Evolutionary conservation across 257 asterid genomes (phyloP).

Genomic region (Gynochthodes officinalis): DNA sequence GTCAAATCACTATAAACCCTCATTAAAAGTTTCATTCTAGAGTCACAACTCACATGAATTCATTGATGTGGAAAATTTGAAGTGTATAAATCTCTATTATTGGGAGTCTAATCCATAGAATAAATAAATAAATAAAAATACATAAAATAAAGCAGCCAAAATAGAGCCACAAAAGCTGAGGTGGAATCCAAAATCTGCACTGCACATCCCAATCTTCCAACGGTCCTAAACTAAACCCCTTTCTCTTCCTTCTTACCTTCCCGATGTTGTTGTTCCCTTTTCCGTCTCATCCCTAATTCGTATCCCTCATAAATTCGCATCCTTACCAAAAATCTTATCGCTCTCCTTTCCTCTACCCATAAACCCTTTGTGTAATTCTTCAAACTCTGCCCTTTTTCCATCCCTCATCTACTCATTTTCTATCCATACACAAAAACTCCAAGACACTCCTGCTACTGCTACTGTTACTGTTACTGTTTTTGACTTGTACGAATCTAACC

Average conservation of each 20-base stretch:
- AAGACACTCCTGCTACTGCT: too few relatives aligned
- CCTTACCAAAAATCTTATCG: slow-evolving; percentile 1
- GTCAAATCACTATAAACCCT: too few relatives aligned
- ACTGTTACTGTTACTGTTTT: too few relatives aligned
- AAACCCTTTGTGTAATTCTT: not conserved
- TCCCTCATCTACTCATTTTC: too few relatives aligned
- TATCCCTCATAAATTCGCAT: not conserved
- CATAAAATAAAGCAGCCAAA: not conserved
- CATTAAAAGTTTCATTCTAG: too few relatives aligned
- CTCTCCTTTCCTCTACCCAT: not conserved
- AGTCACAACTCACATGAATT: too few relatives aligned
- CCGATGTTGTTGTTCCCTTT: not conserved
- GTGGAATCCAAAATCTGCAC: not conserved
- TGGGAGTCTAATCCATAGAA: too few relatives aligned
- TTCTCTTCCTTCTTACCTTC: not conserved
- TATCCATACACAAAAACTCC: too few relatives aligned
- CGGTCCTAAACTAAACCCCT: not conserved
- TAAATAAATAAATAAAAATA: not conserved
- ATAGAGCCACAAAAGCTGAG: slow-evolving; percentile 1
- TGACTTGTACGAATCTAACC: not conserved
- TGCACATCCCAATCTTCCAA: not conserved
- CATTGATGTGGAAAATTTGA: too few relatives aligned
- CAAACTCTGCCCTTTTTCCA: not conserved
- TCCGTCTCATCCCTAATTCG: not conserved
- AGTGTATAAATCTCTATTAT: too few relatives aligned